Conservation (phyloP, 495 filamentous ascomycete genomes). For the Barbatosphaeria neglecta region DNA sequence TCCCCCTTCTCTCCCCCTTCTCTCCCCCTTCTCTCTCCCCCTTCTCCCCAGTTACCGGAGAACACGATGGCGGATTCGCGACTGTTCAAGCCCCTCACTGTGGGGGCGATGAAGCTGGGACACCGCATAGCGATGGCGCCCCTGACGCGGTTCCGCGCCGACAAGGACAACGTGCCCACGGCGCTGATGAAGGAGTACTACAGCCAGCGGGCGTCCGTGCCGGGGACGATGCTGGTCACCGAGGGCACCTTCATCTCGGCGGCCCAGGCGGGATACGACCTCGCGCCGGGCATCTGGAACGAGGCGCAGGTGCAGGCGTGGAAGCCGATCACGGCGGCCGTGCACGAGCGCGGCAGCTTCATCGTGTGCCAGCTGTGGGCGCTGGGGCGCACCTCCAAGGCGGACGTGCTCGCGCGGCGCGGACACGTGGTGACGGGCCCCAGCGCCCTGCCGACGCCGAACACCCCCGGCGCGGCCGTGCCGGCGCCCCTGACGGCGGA, state of each 20-base stretch:
- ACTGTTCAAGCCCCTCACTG: constrained; percentile 31
- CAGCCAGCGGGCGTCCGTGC: constrained; percentile 43
- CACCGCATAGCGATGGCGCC: constrained; percentile 35
- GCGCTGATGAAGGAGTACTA: constrained; percentile 48
- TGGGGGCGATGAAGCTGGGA: constrained; percentile 22
- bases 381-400: constrained; percentile 45
- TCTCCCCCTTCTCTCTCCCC: too few species aligned
- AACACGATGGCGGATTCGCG: constrained; percentile 6
- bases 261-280: constrained; percentile 35
- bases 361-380: constrained; percentile 63
- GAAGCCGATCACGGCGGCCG: constrained; percentile 50
- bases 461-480: constrained; percentile 25
- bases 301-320: constrained; percentile 49
- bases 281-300: constrained; percentile 54
- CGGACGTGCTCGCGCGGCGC: constrained; percentile 25
- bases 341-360: constrained; percentile 51
- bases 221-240: constrained; percentile 51
- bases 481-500: constrained; percentile 41
- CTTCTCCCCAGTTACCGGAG: too few species aligned
- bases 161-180: constrained; percentile 32
- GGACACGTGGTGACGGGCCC: constrained; percentile 32
- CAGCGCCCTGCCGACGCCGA: constrained; percentile 31
- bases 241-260: constrained; percentile 56
- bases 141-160: constrained; percentile 34
- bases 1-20: too few species aligned